Evolutionary conservation across 495 filamentous ascomycete genomes (phyloP).

Genomic region (Pyrenula massariospora): DNA sequence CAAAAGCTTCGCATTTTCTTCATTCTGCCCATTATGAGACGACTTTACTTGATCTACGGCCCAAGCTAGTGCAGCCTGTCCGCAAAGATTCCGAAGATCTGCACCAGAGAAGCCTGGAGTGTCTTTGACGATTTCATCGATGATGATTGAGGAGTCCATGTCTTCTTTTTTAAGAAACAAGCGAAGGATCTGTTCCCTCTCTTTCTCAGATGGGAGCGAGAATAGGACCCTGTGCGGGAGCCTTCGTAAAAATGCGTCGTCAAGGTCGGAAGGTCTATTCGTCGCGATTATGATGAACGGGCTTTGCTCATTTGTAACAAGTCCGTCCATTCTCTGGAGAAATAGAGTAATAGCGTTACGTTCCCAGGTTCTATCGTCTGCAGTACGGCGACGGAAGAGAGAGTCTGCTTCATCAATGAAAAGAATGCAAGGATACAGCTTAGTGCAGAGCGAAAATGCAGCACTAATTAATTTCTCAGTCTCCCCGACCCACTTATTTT

Average conservation of each 20-base stretch:
- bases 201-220: background rate
- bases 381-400: constrained; percentile 29
- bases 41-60: too few species aligned
- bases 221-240: background rate
- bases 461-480: constrained; percentile 99
- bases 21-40: too few species aligned
- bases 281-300: background rate
- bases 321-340: background rate
- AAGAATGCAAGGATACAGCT: constrained; percentile 94
- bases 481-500: constrained; percentile 99
- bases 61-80: background rate
- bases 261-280: background rate
- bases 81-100: background rate
- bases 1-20: background rate
- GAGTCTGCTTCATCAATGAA: constrained; percentile 99
- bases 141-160: background rate
- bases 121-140: background rate
- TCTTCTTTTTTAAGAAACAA: background rate
- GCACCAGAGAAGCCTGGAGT: background rate
- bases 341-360: background rate
- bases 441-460: constrained; percentile 98
- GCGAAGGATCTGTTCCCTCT: background rate
- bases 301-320: background rate
- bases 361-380: background rate
- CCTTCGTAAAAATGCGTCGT: background rate